These are phyloP conservation scores for Paraconiothyrium brasiliense DNA, from an alignment of 2,329 filamentous ascomycete genomes.

Conservation along the genomic window DNA sequence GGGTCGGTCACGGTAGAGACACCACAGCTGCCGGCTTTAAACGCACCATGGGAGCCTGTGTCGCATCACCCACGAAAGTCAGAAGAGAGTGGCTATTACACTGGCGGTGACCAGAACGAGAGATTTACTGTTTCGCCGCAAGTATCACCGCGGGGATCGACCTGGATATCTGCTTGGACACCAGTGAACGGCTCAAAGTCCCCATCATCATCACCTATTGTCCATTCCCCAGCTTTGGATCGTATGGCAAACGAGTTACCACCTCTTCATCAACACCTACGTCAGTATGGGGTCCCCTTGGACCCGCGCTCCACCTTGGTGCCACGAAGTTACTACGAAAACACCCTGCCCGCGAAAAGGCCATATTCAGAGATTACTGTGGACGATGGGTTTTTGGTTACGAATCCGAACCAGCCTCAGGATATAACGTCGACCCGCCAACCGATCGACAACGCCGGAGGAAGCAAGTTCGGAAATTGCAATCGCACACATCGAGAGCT, in stretches of 20 bases:
- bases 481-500: conserved; percentile 34
- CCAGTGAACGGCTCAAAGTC: conserved; percentile 51
- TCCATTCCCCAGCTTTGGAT: conserved; percentile 21
- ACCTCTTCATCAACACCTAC: conserved; percentile 13
- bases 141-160: conserved; percentile 49
- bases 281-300: conserved; percentile 1
- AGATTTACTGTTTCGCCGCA: conserved; percentile 51
- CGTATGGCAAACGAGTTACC: conserved; percentile 2
- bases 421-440: not conserved
- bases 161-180: conserved; percentile 55
- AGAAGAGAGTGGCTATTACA: conserved; percentile 54
- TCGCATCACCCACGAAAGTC: conserved; percentile 24
- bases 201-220: conserved; percentile 24
- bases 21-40: conserved; percentile 25
- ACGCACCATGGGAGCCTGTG: conserved; percentile 27
- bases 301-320: conserved; percentile 25
- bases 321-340: conserved; percentile 21
- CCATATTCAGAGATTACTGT: conserved; percentile 38
- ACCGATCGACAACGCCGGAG: not conserved
- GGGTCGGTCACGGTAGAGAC: conserved; percentile 19
- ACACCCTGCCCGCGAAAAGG: conserved; percentile 35
- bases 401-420: conserved; percentile 17
- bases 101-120: conserved; percentile 52
- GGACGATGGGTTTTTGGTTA: conserved; percentile 13
- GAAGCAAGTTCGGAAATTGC: conserved; percentile 16